Evolutionary conservation across 306 rosid species (phyloP), one percentile per base, ranked within the genome.

Genomic region (Cucumis melo): DNA sequence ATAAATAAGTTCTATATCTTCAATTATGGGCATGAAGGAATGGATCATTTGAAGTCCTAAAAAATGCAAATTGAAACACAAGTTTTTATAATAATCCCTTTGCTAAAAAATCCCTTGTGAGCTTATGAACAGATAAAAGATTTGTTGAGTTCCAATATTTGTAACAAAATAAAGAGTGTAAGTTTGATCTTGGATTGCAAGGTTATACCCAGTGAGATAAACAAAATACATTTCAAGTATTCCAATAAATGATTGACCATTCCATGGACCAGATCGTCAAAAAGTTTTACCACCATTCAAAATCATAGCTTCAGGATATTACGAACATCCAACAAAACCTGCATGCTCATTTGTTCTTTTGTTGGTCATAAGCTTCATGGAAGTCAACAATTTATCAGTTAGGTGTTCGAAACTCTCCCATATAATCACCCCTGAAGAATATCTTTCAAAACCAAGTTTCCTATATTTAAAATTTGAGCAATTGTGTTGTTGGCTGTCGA

Each of bases 361-460:
- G 65, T 80, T 74, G 0, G 53, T 13, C 13, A 58, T 63, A 3
- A 81, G 0, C 53, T 56, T 81, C 88, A 85, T n/a, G 4, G 27
- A 71, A 19, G 68, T 41, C 23, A 81, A 10, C 15, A 56, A 17
- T 48, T 78, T 27, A 29, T 85, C 13, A 17, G 78, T 17, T 7
- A 87, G 86, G n/a, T 84, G 42, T 10, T 79, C 32, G 78, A 81
- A 78, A 80, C 89, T 87, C 81, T 80, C 76, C 89, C 91, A 85
- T 54, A 78, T 2, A 16, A 19, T 16, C 41, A 7, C 27, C 12
- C 81, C 79, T 0, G 42, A 32, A 64, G 58, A 7, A n/a, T 10
- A 51, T 78, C 87, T 41, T 19, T 29, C 82, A 87, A 48, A 19
- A 83, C 75, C 17, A 87, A 79, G 75, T 85, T 83, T 12, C 91